Base-by-base conservation (phyloP, 768 basidiomycete species). In the button mushroom (Agaricus bisporus) region DNA sequence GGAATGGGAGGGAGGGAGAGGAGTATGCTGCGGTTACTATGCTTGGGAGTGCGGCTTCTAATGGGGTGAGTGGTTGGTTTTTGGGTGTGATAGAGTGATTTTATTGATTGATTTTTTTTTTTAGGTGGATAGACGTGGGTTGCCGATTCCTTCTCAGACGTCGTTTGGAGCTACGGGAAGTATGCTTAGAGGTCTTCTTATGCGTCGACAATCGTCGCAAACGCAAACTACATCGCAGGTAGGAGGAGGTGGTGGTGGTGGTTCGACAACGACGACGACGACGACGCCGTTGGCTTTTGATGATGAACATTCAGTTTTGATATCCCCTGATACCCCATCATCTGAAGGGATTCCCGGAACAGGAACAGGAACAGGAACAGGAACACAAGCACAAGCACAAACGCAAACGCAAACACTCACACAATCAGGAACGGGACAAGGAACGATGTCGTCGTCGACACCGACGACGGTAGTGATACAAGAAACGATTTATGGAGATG, bases 141-240 rank as follows among this genome's bases (percentile, higher is more conserved):
- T 95, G 5, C 94, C 94, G 4, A 62, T 92, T 7, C 91, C 94
- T 3, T 86, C 88, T 6, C 84, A 83, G 11, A 79, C 84, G 28
- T 74, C 86, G 0, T 86, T 90, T 57, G 73, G 82, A 20, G 74
- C 77, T 11, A 79, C 83, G 1, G 81, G 85, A 3, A 88, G 87
- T 2, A 93, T 92, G 83, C 80, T 95, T 32, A 83, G 88, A 42
- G 91, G 91, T 6, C 73, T 95, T 47, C 78, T 95, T 39, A 91
- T 95, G 83, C 85, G 93, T 28, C 80, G 94, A 22, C 91, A 95
- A 62, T 89, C 90, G 1, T 92, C 92, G 14, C 91, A 95, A 64
- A 85, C 86, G 14, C 82, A 83, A 0, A 63, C 68, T 9, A 70
- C 69, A 0, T 65, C 73, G 1, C 77, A 5, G 22, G 22, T 22